phyloP scores from a whole-genome alignment of 345 rosid species.

The Crucihimalaya himalaica region DNA sequence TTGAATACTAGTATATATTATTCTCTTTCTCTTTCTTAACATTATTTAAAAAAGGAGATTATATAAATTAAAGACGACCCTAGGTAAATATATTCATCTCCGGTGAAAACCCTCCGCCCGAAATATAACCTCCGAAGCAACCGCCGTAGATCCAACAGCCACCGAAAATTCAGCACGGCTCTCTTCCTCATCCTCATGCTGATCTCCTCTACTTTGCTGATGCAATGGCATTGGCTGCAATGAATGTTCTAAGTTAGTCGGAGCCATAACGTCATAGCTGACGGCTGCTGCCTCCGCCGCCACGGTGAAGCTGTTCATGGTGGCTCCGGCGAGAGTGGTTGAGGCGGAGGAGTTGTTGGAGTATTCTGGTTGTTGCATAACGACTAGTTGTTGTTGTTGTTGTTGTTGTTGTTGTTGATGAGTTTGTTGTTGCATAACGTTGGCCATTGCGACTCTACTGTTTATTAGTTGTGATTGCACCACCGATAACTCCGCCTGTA shows the following conservation, averaged over 20 bases:
- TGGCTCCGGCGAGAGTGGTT: constrained; percentile 60
- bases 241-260: constrained; percentile 50
- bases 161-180: constrained; percentile 51
- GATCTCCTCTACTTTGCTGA: constrained; percentile 44
- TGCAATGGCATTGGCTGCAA: constrained; percentile 44
- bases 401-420: constrained; percentile 50
- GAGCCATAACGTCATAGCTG: constrained; percentile 53
- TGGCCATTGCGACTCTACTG: constrained; percentile 76
- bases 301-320: constrained; percentile 47
- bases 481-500: constrained; percentile 82
- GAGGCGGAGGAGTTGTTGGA: constrained; percentile 95
- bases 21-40: not conserved
- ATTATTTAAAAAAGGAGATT: not conserved
- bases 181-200: constrained; percentile 71
- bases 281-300: constrained; percentile 33
- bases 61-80: not conserved
- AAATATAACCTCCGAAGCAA: constrained; percentile 38
- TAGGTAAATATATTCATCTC: constrained; percentile 33
- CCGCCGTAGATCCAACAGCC: constrained; percentile 25
- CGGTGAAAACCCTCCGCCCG: constrained; percentile 48
- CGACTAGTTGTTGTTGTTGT: constrained; percentile 41
- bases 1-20: not conserved
- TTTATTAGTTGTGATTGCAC: constrained; percentile 77
- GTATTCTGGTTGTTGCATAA: constrained; percentile 72
- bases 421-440: constrained; percentile 58